Evolutionary conservation across 257 asterid species (phyloP), one percentile per base, ranked within the genome.

Genomic region (Penstemon newberryi): DNA sequence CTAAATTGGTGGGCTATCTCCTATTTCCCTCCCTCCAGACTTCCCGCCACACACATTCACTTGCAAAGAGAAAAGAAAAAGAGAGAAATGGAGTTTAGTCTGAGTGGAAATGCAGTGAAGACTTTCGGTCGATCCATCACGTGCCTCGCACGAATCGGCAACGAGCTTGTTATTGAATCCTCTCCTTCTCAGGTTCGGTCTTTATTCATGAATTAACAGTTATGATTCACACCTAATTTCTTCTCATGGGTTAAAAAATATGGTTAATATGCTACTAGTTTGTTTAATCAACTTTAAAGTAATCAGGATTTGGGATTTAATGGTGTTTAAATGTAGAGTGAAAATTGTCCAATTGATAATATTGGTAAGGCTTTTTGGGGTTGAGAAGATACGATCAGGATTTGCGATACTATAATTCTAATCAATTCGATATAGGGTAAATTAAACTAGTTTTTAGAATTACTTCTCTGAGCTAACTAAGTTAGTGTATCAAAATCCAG

Each of bases 81-180:
- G 68, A 53, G 49, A 47, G 19, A 19, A 70, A 86, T 93, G 97
- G 98, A 93, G 94, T 80, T 90, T 33, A 85, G 80, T 60, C 60
- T 93, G n/a, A 88, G 95, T 45, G 98, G 97, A 18, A 88, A 78
- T 66, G 87, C 94, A 67, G 88, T 93, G 45, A 93, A 88, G 68
- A 87, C 93, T 65, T 84, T 93, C 59, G 86, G 87, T 67, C 91
- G 98, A 66, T 90, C 95, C 64, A 77, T 90, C 80, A 86, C 88
- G 42, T 90, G 94, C 82, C 96, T 93, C 65, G 96, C 98, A 12
- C 97, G 98, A 69, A 75, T 93, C 73, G 98, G 96, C 79, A 85
- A 82, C 78, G 98, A 93, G 75, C 87, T 93, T 63, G 93, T 85
- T 66, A 75, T 93, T 68, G 94, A 87, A 78, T 84, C 94, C 10